Evolutionary conservation across 805 yeast species (phyloP), one percentile per base, ranked within the genome.

Genomic region (Barnettozyma sp.): DNA sequence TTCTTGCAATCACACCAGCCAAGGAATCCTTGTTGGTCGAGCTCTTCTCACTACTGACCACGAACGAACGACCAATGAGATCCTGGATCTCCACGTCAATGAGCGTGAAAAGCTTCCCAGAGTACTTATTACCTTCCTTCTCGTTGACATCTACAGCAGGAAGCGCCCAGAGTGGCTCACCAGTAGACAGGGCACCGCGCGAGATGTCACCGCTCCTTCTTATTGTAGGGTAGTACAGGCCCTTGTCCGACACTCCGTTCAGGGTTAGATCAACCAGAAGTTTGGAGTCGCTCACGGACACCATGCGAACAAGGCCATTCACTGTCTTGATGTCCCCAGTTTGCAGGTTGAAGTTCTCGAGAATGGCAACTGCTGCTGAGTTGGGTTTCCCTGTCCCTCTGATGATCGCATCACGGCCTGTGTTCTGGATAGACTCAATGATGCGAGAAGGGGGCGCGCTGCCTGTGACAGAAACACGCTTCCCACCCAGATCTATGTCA

Each of bases 1-100:
- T 82, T 52, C 97, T 72, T 1, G 97, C 97, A 54, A 92, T 76
- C 17, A 90, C 95, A 21, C 98, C 97, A 33, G 78, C 79, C 8
- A 83, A 60, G 12, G 66, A 54, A 25, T 62, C 68, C 20, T 59
- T 47, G 32, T 44, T 38, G 7, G 44, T 47, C 0, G 32, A 39
- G 11, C 48, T 48, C 6, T 46, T 45, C 18, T 41, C 38, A 2
- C 45, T 33, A 11, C 59, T 49, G 7, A 68, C 52, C 7, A 65
- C 63, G 33, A 71, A 58, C 17, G 69, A 57, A 22, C 94, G 66
- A 15, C 95, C 95, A 43, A 85, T 81, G 30, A 84, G 58, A 27
- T 80, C 80, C 33, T 61, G 52, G 13, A 83, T 68, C 15, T 64
- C 59, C 36, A 82, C 44, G 10, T 61, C 55, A 8, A 63, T 66